phyloP scores from a whole-genome alignment of 225 moss, liverwort and hornwort genomes.

The Lunularia cruciata region DNA sequence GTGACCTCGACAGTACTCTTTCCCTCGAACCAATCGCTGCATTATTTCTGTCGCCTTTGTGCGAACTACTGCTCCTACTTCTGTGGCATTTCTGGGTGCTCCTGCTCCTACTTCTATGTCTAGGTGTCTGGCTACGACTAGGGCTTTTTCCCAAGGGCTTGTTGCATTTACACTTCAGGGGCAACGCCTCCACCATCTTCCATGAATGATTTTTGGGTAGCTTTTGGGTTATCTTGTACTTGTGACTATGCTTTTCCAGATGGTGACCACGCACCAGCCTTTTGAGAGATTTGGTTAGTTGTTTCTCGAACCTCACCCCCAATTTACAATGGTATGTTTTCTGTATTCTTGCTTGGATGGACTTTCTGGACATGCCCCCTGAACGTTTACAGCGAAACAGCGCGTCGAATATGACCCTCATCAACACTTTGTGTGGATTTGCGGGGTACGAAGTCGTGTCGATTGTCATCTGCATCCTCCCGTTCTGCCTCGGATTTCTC shows the following conservation, averaged over 20 bases:
- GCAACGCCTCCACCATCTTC: not conserved
- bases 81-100: not conserved
- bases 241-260: not conserved
- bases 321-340: constrained; percentile 18
- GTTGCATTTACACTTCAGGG: not conserved
- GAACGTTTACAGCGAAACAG: constrained; percentile 9
- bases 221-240: not conserved
- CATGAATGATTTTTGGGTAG: not conserved
- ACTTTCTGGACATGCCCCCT: constrained; percentile 8
- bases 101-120: not conserved
- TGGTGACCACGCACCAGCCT: not conserved
- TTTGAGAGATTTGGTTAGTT: constrained; percentile 3
- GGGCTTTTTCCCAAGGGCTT: not conserved
- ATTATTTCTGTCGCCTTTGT: too few species aligned
- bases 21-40: too few species aligned
- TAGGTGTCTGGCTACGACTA: not conserved
- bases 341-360: constrained; percentile 11
- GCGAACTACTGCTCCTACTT: not conserved
- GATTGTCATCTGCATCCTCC: not conserved
- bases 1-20: not conserved
- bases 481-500: not conserved
- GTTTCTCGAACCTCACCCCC: constrained; percentile 13
- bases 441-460: constrained; percentile 10
- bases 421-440: constrained; percentile 36
- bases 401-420: constrained; percentile 34